Percentiles rank a stretch among this genome's conserved stretches.
phyloP scores from a whole-genome alignment of 176 grass and related monocot species.

The Pontederia paniculata region DNA sequence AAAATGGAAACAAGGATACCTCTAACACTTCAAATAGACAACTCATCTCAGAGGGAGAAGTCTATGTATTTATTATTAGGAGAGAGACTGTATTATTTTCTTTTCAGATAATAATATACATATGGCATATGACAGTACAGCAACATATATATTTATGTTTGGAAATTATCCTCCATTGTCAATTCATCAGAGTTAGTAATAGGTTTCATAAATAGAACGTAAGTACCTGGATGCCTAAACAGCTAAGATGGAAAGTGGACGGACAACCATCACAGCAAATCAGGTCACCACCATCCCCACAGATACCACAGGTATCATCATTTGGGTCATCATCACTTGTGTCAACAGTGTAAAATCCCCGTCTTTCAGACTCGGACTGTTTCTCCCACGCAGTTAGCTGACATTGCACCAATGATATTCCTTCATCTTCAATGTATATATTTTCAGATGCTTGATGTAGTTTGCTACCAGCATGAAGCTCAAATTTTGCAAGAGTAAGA shows the following conservation, averaged over 20 bases:
- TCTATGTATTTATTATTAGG: too few species aligned
- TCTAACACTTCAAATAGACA: too few species aligned
- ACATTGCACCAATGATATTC: constrained; percentile 58
- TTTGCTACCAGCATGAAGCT: constrained; percentile 97
- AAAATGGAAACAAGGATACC: too few species aligned
- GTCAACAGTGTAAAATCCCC: constrained; percentile 64
- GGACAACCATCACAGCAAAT: constrained; percentile 77
- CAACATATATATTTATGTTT: constrained; percentile 9
- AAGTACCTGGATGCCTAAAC: constrained; percentile 73
- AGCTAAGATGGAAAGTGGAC: constrained; percentile 84
- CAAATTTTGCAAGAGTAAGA: constrained; percentile 62
- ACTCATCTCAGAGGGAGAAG: too few species aligned
- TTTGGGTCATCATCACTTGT: constrained; percentile 49
- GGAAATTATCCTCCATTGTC: neutral
- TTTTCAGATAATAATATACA: too few species aligned
- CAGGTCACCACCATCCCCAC: constrained; percentile 85
- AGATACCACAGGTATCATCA: constrained; percentile 92
- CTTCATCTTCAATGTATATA: constrained; percentile 48
- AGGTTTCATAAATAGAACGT: constrained; percentile 9
- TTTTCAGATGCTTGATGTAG: constrained; percentile 47
- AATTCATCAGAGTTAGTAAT: constrained; percentile 8
- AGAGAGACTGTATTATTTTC: too few species aligned
- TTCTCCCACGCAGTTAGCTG: constrained; percentile 77
- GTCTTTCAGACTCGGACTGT: constrained; percentile 42
- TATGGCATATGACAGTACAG: constrained; percentile 15